Evolutionary conservation across 192 early-diverging fungal genomes (phyloP).

Genomic region (Coemansia sp.): DNA sequence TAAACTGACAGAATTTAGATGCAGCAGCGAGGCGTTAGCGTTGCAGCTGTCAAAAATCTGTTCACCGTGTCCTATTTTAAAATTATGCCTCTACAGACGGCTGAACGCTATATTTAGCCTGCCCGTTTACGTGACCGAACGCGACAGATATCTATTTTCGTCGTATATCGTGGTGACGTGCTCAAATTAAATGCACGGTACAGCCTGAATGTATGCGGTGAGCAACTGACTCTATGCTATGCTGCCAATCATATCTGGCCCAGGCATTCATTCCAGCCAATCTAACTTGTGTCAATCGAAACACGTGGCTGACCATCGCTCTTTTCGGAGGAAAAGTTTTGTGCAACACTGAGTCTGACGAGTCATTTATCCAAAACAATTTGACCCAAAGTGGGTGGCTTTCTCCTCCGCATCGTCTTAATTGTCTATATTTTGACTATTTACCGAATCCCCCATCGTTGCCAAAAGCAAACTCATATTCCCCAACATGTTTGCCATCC

Average conservation of each 20-base stretch:
- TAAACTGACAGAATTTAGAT: background rate
- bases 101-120: background rate
- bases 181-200: no score
- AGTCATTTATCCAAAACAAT: no score
- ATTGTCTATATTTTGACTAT: background rate
- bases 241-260: background rate
- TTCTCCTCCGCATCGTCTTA: background rate
- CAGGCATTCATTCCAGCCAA: background rate
- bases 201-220: no score
- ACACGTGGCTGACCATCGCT: background rate
- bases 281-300: background rate
- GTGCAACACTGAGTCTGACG: background rate
- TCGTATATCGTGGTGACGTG: no score
- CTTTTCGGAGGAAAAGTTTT: background rate
- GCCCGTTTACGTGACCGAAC: no score
- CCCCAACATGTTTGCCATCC: conserved; percentile 6
- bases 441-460: background rate
- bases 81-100: background rate
- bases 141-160: no score
- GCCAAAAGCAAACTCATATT: background rate
- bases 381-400: background rate
- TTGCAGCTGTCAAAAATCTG: background rate
- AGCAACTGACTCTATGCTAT: background rate
- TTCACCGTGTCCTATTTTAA: background rate
- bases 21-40: background rate